Percentiles rank a stretch among this genome's conserved stretches.
Evolutionary conservation across 768 basidiomycete genomes (phyloP).

Genomic region (Gymnopilus junonius): DNA sequence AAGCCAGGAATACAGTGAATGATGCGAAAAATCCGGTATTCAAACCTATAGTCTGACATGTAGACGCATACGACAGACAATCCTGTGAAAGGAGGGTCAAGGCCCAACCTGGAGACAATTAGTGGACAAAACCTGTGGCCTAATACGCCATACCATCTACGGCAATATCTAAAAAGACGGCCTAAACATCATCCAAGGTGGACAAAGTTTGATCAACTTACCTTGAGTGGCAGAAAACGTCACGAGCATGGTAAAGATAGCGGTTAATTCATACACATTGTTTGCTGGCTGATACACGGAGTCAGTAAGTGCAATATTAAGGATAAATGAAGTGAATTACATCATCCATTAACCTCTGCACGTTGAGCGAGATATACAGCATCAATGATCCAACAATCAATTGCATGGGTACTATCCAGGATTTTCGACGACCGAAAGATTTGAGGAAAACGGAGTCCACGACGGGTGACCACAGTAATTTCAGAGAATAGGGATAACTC

Average conservation of each 20-base stretch:
- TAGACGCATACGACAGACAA: constrained; percentile 95
- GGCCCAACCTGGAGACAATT: constrained; percentile 63
- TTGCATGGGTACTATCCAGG: constrained; percentile 99
- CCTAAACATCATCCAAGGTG: neutral
- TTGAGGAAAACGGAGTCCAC: constrained; percentile 89
- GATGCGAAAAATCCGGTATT: constrained; percentile 96
- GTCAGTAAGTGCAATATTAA: constrained; percentile 11
- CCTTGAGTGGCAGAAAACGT: constrained; percentile 98
- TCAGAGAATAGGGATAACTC: constrained; percentile 95
- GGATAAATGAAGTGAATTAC: constrained; percentile 44
- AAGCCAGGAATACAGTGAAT: constrained; percentile 96
- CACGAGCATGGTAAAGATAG: constrained; percentile 87
- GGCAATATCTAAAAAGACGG: constrained; percentile 75
- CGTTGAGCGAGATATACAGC: constrained; percentile 76
- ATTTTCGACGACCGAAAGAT: constrained; percentile 91
- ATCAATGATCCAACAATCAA: constrained; percentile 83
- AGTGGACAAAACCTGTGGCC: neutral
- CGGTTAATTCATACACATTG: constrained; percentile 77
- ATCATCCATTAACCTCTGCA: constrained; percentile 76
- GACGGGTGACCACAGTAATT: constrained; percentile 96
- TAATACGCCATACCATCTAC: constrained; percentile 77
- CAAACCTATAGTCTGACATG: constrained; percentile 96
- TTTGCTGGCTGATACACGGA: constrained; percentile 68
- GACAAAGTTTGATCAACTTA: constrained; percentile 30
- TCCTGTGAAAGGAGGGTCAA: constrained; percentile 88